Evolutionary conservation across 2,329 filamentous ascomycete species (phyloP), one percentile per base, ranked within the genome.

Genomic region (Amphichorda felina): DNA sequence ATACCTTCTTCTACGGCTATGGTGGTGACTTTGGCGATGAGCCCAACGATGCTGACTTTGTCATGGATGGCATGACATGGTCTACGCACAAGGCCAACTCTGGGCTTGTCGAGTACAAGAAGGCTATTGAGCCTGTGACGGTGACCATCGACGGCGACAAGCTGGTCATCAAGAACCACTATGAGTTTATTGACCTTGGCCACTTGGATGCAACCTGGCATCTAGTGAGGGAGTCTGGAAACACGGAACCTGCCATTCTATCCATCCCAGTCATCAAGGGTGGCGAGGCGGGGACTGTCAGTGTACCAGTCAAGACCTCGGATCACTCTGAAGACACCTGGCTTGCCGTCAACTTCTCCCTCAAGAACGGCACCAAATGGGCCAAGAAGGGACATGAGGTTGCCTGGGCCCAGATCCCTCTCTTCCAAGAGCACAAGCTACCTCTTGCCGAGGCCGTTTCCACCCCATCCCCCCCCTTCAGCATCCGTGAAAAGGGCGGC

Each of bases 11-110:
- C 45, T 75, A 72, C 41, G 74, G 63, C 2, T 78, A 76, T 33
- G 75, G 74, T 3, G 72, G 74, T 8, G 72, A 79, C 45, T 79
- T 77, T 51, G 71, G 67, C 2, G 75, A 79, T 39, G 49, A 57
- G 2, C 75, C 74, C 0, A 72, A 79, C 39, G 74, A 79, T 39
- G 62, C 62, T 2, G 71, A 66, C 1, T 79, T 79, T 42, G 70
- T 77, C 40, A 73, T 78, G 66, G 75, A 78, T 43, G 75, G 75
- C 1, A 47, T 79, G 4, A 55, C 68, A 18, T 61, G 61, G 44
- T 70, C 66, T 34, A 56, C 61, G 13, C 75, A 79, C 44, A 57
- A 61, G 10, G 68, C 75, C 0, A 72, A 65, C 0, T 72, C 71
- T 2, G 74, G 73, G 0, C 45, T 79, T 34, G 45, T 59, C 2